Base-by-base conservation (phyloP, 805 yeast genomes). In the Teunomyces cretensis region DNA sequence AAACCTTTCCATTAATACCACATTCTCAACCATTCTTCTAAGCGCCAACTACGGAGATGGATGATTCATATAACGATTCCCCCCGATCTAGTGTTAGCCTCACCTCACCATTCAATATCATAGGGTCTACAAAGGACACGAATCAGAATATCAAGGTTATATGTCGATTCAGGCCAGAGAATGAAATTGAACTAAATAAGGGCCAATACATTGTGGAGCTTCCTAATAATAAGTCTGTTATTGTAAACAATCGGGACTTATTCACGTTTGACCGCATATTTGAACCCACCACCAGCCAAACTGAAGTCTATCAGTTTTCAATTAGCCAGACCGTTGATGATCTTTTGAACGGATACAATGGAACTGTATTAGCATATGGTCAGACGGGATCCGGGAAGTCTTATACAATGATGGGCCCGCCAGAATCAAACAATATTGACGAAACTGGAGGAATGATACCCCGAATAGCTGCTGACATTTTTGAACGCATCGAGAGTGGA, bases 341-440 rank as follows among this genome's bases (percentile, higher is more conserved):
- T 49, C 71, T 88, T 26, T 74, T 85, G 46, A 71, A 74, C 27
- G 97, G 97, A 0, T 84, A 82, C 57, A 86, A 87, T 58, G 88
- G 90, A 15, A 80, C 92, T 0, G 80, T 88, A 0, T 64, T 87
- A 30, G 87, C 91, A 0, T 88, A 86, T 62, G 96, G 95, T 8
- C 92, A 84, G 55, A 81, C 88, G 0, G 88, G 89, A 0, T 75
- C 89, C 1, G 94, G 94, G 6, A 86, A 86, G 61, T 78, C 91
- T 0, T 79, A 78, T 56, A 83, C 92, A 2, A 83, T 87, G 89
- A 78, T 84, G 77, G 94, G 94, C 1, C 61, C 65, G n/a, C 56
- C 70, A 2, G 44, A 59, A 9, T 44, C 48, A 13, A 56, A 55
- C 32, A 65, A 33, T 7, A 14, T 61, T 30, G 63, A 64, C n/a